These are phyloP conservation scores for Microcyclosporella mali DNA, from an alignment of 2,329 filamentous ascomycete genomes.

Conservation along the genomic window DNA sequence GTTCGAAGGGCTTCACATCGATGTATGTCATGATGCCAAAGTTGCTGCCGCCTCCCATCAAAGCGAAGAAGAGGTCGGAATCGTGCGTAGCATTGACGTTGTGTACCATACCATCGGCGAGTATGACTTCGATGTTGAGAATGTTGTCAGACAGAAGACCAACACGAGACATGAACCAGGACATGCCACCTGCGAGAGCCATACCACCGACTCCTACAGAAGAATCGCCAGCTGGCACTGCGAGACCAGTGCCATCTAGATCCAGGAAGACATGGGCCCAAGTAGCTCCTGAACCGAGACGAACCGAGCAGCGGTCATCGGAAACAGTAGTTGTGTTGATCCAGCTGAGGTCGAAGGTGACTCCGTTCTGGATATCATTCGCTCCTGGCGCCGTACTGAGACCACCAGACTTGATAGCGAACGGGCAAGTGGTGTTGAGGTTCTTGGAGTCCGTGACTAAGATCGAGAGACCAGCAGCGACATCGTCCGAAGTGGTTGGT, in stretches of 20 bases:
- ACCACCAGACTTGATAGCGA: slow-evolving; percentile 11
- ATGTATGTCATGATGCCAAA: slow-evolving; percentile 24
- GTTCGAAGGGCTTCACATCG: slow-evolving; percentile 3
- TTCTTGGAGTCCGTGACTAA: neutral
- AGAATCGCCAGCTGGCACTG: slow-evolving; percentile 26
- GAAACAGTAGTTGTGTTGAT: slow-evolving; percentile 6
- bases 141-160: slow-evolving; percentile 44
- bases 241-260: slow-evolving; percentile 29
- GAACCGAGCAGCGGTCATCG: slow-evolving; percentile 15
- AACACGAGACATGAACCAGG: slow-evolving; percentile 40
- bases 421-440: slow-evolving; percentile 2
- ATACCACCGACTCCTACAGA: slow-evolving; percentile 43
- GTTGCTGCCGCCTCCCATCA: slow-evolving; percentile 18
- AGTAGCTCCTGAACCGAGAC: slow-evolving; percentile 40
- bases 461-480: slow-evolving; percentile 3
- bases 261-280: slow-evolving; percentile 40
- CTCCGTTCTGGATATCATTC: slow-evolving; percentile 17
- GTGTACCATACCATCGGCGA: slow-evolving; percentile 14
- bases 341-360: slow-evolving; percentile 21
- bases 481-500: slow-evolving; percentile 3
- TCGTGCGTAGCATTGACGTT: slow-evolving; percentile 10
- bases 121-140: slow-evolving; percentile 19
- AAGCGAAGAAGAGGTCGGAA: slow-evolving; percentile 20
- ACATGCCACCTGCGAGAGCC: slow-evolving; percentile 43
- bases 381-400: slow-evolving; percentile 8